phyloP scores from a whole-genome alignment of 2,329 filamentous ascomycete species.

The Colletotrichum gloeosporioides region DNA sequence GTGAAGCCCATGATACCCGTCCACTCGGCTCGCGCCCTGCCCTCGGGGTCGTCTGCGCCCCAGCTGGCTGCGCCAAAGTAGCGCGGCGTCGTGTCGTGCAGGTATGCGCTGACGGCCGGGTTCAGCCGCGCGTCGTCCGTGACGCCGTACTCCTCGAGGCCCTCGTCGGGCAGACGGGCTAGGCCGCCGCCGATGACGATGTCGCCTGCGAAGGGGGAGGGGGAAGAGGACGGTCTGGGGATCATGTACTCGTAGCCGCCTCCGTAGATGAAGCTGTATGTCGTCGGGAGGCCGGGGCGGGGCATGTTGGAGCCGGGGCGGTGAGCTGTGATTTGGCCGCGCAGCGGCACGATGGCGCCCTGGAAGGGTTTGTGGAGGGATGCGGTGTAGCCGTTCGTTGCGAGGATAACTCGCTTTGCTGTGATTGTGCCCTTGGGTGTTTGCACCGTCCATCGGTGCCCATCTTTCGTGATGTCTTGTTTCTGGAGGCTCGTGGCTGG shows the following conservation, averaged over 20 bases:
- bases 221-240: slow-evolving; percentile 52
- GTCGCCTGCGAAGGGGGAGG: slow-evolving; percentile 46
- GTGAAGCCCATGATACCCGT: slow-evolving; percentile 64
- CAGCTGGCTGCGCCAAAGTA: slow-evolving; percentile 58
- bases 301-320: slow-evolving; percentile 39
- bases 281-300: slow-evolving; percentile 44
- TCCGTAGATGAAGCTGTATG: slow-evolving; percentile 67
- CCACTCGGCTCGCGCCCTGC: slow-evolving; percentile 52
- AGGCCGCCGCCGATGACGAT: slow-evolving; percentile 69
- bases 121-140: slow-evolving; percentile 62
- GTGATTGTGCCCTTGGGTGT: slow-evolving; percentile 26
- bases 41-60: slow-evolving; percentile 46
- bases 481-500: neutral
- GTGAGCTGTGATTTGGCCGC: slow-evolving; percentile 29
- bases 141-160: slow-evolving; percentile 55
- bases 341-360: slow-evolving; percentile 25
- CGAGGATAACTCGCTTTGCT: slow-evolving; percentile 26
- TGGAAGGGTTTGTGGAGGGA: slow-evolving; percentile 25
- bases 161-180: slow-evolving; percentile 42
- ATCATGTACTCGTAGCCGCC: slow-evolving; percentile 73
- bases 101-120: slow-evolving; percentile 52
- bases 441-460: slow-evolving; percentile 7
- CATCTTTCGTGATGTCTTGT: neutral
- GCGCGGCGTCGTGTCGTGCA: slow-evolving; percentile 43
- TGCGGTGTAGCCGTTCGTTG: slow-evolving; percentile 34